These are phyloP conservation scores for Tuctoria greenei DNA, from an alignment of 176 grass and related monocot genomes.

Conservation along the genomic window DNA sequence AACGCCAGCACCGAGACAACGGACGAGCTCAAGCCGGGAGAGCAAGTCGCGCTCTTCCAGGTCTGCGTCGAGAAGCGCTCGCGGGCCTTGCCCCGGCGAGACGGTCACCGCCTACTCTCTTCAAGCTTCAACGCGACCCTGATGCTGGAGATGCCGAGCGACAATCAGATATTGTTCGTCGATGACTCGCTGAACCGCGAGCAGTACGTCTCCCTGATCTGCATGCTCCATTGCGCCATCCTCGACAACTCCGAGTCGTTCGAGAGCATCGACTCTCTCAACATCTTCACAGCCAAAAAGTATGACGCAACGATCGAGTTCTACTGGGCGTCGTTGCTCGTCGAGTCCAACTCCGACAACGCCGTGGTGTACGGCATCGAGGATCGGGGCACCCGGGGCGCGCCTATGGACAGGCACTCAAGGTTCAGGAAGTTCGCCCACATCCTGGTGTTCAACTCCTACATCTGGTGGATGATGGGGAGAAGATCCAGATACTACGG, in stretches of 20 bases:
- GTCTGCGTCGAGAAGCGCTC: too few relatives aligned
- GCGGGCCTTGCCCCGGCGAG: too few relatives aligned
- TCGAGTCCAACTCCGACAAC: slow-evolving; percentile 61
- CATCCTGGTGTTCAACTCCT: slow-evolving; percentile 70
- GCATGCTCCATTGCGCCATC: slow-evolving; percentile 59
- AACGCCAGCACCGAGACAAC: too few relatives aligned
- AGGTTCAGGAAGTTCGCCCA: slow-evolving; percentile 55
- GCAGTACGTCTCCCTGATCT: slow-evolving; percentile 60
- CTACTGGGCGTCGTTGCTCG: slow-evolving; percentile 68
- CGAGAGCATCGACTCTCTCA: slow-evolving; percentile 53
- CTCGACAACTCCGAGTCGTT: slow-evolving; percentile 51
- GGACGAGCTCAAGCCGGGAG: too few relatives aligned
- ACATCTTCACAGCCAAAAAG: slow-evolving; percentile 51
- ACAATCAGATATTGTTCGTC: slow-evolving; percentile 69
- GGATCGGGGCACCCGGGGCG: slow-evolving; percentile 51
- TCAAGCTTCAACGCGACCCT: slow-evolving; percentile 70
- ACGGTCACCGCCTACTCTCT: too few relatives aligned
- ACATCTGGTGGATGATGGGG: slow-evolving; percentile 58
- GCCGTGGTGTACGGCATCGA: slow-evolving; percentile 30
- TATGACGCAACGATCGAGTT: slow-evolving; percentile 73
- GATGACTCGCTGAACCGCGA: slow-evolving; percentile 62
- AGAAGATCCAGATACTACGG: slow-evolving; percentile 57
- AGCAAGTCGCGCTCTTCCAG: too few relatives aligned
- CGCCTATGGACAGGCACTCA: slow-evolving; percentile 53
- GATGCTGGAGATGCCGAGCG: slow-evolving; percentile 65